A percentile compares a stretch with the other conserved stretches of the same genome.
Evolutionary conservation across 148 eudicot genomes (phyloP).

Genomic region (Arctostaphylos glauca): DNA sequence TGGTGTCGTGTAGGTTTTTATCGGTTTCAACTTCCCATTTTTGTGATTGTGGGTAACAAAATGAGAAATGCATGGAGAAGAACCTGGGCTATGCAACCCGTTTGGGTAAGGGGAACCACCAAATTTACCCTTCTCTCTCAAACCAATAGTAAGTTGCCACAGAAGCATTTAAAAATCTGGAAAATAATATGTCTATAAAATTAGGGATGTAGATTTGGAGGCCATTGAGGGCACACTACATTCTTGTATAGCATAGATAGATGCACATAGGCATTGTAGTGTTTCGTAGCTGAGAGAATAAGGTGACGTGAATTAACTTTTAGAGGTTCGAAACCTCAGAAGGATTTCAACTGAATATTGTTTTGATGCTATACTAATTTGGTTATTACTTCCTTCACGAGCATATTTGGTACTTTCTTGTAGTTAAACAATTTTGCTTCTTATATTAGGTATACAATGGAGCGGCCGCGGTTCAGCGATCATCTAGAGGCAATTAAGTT

Average conservation of each 20-base stretch:
- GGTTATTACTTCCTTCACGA: too few species aligned
- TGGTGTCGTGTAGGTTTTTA: too few species aligned
- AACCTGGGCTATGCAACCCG: background rate
- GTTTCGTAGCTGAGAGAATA: background rate
- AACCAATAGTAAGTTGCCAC: background rate
- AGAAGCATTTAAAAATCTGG: background rate
- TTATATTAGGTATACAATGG: constrained; percentile 79
- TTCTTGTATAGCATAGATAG: background rate
- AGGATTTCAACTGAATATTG: background rate
- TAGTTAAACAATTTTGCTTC: background rate
- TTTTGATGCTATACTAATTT: background rate
- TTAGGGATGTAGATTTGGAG: background rate
- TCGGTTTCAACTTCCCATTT: too few species aligned
- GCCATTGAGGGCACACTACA: background rate
- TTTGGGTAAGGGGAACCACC: background rate
- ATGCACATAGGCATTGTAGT: background rate
- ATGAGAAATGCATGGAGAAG: background rate
- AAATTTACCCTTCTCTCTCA: background rate
- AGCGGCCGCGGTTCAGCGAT: constrained; percentile 87
- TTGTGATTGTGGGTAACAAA: background rate
- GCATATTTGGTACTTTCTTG: background rate
- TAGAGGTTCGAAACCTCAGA: background rate
- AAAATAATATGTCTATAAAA: background rate
- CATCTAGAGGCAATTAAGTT: constrained; percentile 98
- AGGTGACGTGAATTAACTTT: background rate